A percentile compares a stretch with the other conserved stretches of the same genome.
phyloP scores from a whole-genome alignment of 2,329 filamentous ascomycete species.

The Blumeria graminis region DNA sequence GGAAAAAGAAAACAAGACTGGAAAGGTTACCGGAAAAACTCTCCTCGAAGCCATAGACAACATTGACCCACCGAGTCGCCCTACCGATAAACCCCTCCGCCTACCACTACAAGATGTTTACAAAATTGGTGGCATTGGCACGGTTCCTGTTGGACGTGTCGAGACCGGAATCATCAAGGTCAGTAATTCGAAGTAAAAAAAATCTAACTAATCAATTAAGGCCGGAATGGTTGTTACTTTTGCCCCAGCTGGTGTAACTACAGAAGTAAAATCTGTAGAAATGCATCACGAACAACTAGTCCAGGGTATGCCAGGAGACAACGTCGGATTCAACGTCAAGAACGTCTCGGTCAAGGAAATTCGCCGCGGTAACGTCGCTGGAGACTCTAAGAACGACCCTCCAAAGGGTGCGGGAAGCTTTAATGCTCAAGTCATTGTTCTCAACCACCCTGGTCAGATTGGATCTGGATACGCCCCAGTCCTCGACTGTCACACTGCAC shows the following conservation, averaged over 20 bases:
- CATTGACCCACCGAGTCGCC: constrained; percentile 81
- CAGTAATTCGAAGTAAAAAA: not conserved
- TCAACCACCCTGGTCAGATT: constrained; percentile 99
- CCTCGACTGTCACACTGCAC: constrained; percentile 98
- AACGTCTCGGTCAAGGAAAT: constrained; percentile 99
- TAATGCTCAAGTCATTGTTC: constrained; percentile 99
- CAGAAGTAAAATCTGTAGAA: constrained; percentile 99
- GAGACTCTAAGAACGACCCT: constrained; percentile 99
- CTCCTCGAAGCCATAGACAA: constrained; percentile 96
- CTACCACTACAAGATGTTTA: constrained; percentile 99
- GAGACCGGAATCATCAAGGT: constrained; percentile 80
- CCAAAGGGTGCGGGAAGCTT: constrained; percentile 73
- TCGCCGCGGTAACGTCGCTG: constrained; percentile 97
- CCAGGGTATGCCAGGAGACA: constrained; percentile 95
- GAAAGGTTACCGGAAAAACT: constrained; percentile 80
- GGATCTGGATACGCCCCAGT: constrained; percentile 98
- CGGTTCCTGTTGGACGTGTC: constrained; percentile 98
- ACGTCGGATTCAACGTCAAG: constrained; percentile 99
- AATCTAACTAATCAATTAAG: not conserved
- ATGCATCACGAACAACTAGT: constrained; percentile 99
- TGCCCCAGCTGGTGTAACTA: constrained; percentile 95
- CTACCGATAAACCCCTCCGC: constrained; percentile 97
- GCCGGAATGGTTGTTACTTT: constrained; percentile 90
- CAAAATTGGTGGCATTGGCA: constrained; percentile 99
- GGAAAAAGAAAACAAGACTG: constrained; percentile 91